Base-by-base conservation (phyloP, 768 basidiomycete species). In the Termitomyces sp. region DNA sequence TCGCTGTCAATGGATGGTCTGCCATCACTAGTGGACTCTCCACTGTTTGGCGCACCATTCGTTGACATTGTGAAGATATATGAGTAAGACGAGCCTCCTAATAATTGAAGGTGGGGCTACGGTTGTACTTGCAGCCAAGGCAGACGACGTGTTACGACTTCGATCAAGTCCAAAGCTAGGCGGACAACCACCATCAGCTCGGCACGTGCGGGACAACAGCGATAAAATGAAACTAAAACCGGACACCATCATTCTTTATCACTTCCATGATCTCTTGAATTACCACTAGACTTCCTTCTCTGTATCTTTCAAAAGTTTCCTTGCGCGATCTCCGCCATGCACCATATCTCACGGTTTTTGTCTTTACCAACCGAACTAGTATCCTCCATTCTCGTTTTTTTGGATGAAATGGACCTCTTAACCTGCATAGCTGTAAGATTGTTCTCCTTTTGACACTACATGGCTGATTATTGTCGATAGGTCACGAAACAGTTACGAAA, bases 1-100 rank as follows among this genome's bases (percentile, higher is more conserved):
- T 80, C 76, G 64, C 78, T 82, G 60, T 80, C 79, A 24, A 74
- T 55, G 19, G 82, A 81, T 2, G 65, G 64, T 48, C 81, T 70
- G 43, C 66, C 54, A 51, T 71, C 71, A 55, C 56, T 66, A 60
- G 60, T 59, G 59, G 70, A 45, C 22, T 65, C 44, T 24, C 67
- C 67, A 22, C 71, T 68, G 55, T 55, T 61, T 8, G 60, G 56
- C 45, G 60, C 44, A 46, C 62, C 65, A 62, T 68, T 68, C 54
- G 50, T 57, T 26, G 68, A 61, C 68, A 68, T 70, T 43, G 38
- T 34, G 9, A n/a, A 21, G 19, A 24, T 42, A 19, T 43, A 38
- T 22, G 42, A 15, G 21, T 11, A 7, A 26, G n/a, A 45, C 5
- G 41, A 5, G 17, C 32, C 19, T 45, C 38, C 21, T 40, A 12